Conservation (phyloP, 768 basidiomycete species). For the Tephrocybe sp. region DNA sequence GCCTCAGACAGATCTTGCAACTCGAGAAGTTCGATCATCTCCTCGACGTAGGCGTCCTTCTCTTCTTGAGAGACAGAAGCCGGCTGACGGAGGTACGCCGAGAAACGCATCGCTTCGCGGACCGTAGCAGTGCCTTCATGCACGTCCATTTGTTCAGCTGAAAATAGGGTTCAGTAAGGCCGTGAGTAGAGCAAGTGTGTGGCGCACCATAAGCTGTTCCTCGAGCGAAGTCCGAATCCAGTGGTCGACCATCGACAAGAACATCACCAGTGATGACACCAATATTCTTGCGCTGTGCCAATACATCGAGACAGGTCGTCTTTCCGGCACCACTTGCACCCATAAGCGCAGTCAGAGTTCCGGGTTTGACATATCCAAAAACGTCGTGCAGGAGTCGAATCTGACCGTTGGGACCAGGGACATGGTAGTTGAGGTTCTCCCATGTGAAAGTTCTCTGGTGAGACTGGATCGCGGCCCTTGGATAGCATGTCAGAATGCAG, state of each 20-base stretch:
- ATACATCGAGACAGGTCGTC: slow-evolving; percentile 75
- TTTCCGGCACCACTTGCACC: slow-evolving; percentile 82
- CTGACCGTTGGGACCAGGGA: slow-evolving; percentile 64
- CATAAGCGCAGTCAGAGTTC: slow-evolving; percentile 88
- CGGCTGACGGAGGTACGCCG: slow-evolving; percentile 82
- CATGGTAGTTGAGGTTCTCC: slow-evolving; percentile 75
- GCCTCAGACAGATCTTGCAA: slow-evolving; percentile 84
- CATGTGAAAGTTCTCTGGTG: slow-evolving; percentile 73
- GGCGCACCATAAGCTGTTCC: slow-evolving; percentile 76
- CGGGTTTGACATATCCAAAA: slow-evolving; percentile 80
- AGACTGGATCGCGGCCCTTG: slow-evolving; percentile 16
- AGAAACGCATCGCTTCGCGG: slow-evolving; percentile 83
- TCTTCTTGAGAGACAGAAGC: slow-evolving; percentile 63
- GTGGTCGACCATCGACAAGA: slow-evolving; percentile 63
- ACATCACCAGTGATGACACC: slow-evolving; percentile 66
- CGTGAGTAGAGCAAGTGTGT: slow-evolving; percentile 20
- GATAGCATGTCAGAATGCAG: background rate
- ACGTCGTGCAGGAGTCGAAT: slow-evolving; percentile 72
- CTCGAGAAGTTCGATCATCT: slow-evolving; percentile 82
- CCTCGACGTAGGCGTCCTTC: slow-evolving; percentile 80
- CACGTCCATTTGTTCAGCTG: slow-evolving; percentile 83
- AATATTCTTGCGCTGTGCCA: slow-evolving; percentile 72
- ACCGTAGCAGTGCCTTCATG: slow-evolving; percentile 83
- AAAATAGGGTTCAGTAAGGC: slow-evolving; percentile 18
- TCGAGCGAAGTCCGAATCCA: slow-evolving; percentile 52